These are phyloP conservation scores for Sporobolomyces pararoseus DNA, from an alignment of 768 basidiomycete species.

Conservation along the genomic window DNA sequence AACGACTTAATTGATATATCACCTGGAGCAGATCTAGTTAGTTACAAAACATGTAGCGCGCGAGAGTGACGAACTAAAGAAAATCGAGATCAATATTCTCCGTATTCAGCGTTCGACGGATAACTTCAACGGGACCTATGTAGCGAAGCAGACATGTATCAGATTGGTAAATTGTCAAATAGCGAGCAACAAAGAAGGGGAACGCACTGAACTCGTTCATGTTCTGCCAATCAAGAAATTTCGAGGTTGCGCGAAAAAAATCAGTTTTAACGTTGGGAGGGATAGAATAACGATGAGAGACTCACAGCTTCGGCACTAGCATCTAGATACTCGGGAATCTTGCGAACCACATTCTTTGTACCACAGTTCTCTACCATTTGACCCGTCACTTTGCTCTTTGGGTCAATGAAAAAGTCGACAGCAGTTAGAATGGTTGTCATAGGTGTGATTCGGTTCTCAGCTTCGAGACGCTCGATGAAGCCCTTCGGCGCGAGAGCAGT, in stretches of 20 bases:
- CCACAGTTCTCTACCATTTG: constrained; percentile 17
- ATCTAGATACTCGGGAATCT: neutral
- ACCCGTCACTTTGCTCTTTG: constrained; percentile 20
- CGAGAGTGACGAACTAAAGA: neutral
- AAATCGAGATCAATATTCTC: neutral
- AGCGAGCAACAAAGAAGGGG: neutral
- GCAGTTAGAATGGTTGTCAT: constrained; percentile 31
- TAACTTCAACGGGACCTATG: constrained; percentile 7
- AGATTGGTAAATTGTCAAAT: too few species aligned
- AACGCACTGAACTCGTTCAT: constrained; percentile 19
- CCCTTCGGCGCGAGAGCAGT: constrained; percentile 31
- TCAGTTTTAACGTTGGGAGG: neutral
- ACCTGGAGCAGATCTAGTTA: too few species aligned
- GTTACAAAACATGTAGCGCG: too few species aligned
- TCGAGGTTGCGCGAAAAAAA: neutral
- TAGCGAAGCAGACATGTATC: too few species aligned
- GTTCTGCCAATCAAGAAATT: constrained; percentile 1
- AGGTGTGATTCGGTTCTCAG: constrained; percentile 30
- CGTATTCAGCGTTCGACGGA: neutral
- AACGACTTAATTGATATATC: too few species aligned
- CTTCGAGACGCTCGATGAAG: constrained; percentile 26
- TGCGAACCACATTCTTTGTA: neutral
- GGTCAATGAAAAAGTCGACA: constrained; percentile 33
- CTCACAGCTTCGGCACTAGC: neutral
- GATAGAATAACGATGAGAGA: neutral